These are phyloP conservation scores for Styphnolobium japonicum DNA, from an alignment of 306 rosid genomes.

Conservation along the genomic window DNA sequence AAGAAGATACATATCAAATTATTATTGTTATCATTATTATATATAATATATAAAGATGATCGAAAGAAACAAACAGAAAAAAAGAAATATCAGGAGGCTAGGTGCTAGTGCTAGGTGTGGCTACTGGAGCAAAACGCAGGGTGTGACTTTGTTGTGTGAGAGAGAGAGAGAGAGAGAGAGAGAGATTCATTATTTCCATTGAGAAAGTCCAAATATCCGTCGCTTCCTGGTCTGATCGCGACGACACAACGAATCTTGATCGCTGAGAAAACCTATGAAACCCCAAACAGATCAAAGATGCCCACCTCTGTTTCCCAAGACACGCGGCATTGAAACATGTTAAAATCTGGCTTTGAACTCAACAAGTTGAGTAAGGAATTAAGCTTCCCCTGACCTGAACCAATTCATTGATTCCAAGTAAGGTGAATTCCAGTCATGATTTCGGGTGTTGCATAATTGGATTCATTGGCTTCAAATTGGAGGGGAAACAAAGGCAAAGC, in stretches of 20 bases:
- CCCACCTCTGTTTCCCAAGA: background rate
- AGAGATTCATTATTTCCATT: conserved; percentile 23
- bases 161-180: background rate
- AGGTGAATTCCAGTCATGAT: background rate
- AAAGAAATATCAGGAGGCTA: background rate
- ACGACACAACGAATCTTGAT: conserved; percentile 50
- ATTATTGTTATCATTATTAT: no score
- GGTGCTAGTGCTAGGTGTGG: conserved; percentile 9
- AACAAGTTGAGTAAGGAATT: background rate
- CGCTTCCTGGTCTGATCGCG: conserved; percentile 33
- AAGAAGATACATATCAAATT: background rate
- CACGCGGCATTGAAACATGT: background rate
- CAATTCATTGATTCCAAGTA: background rate
- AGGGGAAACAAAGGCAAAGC: background rate
- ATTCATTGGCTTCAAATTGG: background rate
- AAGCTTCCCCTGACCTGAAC: background rate
- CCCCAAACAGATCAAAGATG: conserved; percentile 3
- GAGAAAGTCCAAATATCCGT: conserved; percentile 19
- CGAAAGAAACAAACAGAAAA: conserved; percentile 14
- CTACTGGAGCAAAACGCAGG: conserved; percentile 37
- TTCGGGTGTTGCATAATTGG: background rate
- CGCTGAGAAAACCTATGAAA: conserved; percentile 32
- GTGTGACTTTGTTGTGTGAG: background rate
- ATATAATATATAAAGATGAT: no score
- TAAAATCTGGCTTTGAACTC: background rate